Conservation (phyloP, 805 yeast species). For the Scheffersomyces stipitis region DNA sequence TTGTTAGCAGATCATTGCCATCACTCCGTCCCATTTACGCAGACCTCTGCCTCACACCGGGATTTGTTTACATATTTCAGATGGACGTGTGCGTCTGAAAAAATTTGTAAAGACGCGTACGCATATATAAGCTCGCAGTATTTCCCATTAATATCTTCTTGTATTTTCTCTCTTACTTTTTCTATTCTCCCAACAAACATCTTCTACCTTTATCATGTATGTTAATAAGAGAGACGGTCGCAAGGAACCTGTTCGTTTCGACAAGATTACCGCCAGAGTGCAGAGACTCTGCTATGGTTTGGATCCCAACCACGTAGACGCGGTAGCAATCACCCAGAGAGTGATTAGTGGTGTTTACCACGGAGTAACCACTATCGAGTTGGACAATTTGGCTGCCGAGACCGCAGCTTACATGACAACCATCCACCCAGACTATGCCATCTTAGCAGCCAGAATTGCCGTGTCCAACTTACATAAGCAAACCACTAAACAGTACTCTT, state of each 20-base stretch:
- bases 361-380: conserved; percentile 91
- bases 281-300: conserved; percentile 93
- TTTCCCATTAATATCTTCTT: no score
- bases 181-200: no score
- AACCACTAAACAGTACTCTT: conserved; percentile 82
- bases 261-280: conserved; percentile 90
- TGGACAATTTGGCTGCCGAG: conserved; percentile 76
- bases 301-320: conserved; percentile 88
- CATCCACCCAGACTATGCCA: conserved; percentile 96
- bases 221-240: conserved; percentile 93
- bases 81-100: no score
- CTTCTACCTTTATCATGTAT: no score
- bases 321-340: conserved; percentile 93
- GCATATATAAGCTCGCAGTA: no score
- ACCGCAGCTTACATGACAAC: conserved; percentile 98
- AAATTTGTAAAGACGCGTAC: no score
- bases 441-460: conserved; percentile 93
- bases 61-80: no score
- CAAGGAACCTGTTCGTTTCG: conserved; percentile 91
- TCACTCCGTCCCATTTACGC: no score
- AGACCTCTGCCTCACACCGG: no score
- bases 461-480: conserved; percentile 93
- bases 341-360: conserved; percentile 95
- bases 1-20: no score
- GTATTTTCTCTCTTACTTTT: no score